Percentiles rank a stretch among this genome's conserved stretches.
These are phyloP conservation scores for Zalaria obscura DNA, from an alignment of 2,329 filamentous ascomycete species.

Conservation along the genomic window DNA sequence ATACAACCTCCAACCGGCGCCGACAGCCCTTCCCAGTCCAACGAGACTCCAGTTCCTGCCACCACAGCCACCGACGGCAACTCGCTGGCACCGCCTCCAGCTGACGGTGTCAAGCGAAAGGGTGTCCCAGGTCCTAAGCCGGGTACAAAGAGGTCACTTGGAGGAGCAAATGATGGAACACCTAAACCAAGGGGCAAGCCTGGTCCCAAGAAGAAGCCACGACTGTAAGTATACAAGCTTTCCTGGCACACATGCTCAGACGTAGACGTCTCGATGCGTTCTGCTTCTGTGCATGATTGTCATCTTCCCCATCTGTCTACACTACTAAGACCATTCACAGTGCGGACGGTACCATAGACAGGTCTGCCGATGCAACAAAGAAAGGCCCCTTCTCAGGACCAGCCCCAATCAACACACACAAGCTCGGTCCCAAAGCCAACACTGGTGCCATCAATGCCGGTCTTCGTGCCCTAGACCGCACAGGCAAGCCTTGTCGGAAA, in stretches of 20 bases:
- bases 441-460: constrained; percentile 95
- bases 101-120: constrained; percentile 54
- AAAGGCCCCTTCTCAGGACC: constrained; percentile 28
- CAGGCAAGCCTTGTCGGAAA: constrained; percentile 79
- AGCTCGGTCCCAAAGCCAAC: constrained; percentile 91
- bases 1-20: constrained; percentile 21
- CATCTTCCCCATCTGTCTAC: neutral
- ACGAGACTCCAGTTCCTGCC: constrained; percentile 21
- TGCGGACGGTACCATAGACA: constrained; percentile 35
- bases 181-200: constrained; percentile 74
- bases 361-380: constrained; percentile 15
- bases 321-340: constrained; percentile 18
- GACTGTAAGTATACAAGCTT: constrained; percentile 55
- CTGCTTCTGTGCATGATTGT: too few species aligned
- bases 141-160: constrained; percentile 42
- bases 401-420: constrained; percentile 39
- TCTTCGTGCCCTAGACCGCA: constrained; percentile 82
- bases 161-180: constrained; percentile 36
- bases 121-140: constrained; percentile 56
- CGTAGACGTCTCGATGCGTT: too few species aligned
- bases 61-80: constrained; percentile 20
- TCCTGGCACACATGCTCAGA: too few species aligned
- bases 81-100: constrained; percentile 29
- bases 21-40: constrained; percentile 28
- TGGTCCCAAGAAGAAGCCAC: constrained; percentile 90